Conservation (phyloP, 1,284 basidiomycete genomes). For the Trametes polyzona region DNA sequence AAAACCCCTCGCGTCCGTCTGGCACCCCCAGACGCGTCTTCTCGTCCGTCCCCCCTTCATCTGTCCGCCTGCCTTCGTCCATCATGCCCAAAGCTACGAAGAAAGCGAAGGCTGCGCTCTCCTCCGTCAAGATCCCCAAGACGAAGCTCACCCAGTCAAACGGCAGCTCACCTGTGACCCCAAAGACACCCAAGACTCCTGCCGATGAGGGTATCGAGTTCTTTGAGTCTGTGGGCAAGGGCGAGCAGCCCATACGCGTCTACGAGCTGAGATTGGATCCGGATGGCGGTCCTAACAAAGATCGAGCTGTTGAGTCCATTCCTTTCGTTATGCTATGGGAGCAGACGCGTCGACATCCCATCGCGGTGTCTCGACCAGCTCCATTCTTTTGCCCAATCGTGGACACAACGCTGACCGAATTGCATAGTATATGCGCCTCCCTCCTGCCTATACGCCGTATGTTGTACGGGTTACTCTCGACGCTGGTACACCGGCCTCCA, state of each 20-base stretch:
- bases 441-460: constrained; percentile 88
- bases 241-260: constrained; percentile 73
- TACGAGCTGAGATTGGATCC: constrained; percentile 85
- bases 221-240: constrained; percentile 66
- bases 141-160: constrained; percentile 7
- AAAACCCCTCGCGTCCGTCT: constrained; percentile 16
- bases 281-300: constrained; percentile 88
- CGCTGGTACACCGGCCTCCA: constrained; percentile 86
- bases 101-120: constrained; percentile 26
- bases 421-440: constrained; percentile 88
- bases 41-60: constrained; percentile 4
- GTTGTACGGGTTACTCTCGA: constrained; percentile 88
- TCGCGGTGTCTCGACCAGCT: background rate
- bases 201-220: constrained; percentile 91
- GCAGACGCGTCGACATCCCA: background rate
- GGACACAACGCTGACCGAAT: constrained; percentile 1
- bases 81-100: constrained; percentile 26
- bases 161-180: constrained; percentile 29
- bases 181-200: constrained; percentile 78
- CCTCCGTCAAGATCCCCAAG: constrained; percentile 33
- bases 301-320: constrained; percentile 69
- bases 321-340: background rate
- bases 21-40: constrained; percentile 11
- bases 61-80: background rate
- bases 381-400: background rate